Percentiles rank a stretch among this genome's conserved stretches.
phyloP scores from a whole-genome alignment of 352 stramenopile species.

The Phytophthora pseudosyringae region DNA sequence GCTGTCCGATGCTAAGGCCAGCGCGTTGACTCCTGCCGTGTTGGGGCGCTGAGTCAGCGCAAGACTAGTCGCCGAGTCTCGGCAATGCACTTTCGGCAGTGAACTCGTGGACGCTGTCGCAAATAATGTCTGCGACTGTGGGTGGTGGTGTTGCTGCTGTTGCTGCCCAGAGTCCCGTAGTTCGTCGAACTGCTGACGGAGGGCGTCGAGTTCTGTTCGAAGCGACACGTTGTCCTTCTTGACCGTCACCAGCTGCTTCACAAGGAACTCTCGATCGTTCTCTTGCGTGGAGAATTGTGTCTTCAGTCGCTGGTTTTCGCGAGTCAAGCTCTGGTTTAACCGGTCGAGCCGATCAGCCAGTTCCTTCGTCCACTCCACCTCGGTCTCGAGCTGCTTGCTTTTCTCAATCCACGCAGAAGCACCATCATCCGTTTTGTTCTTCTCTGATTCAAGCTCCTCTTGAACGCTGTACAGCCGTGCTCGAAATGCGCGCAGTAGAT shows the following conservation, averaged over 20 bases:
- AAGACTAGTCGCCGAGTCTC: slow-evolving; percentile 23
- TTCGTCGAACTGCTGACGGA: slow-evolving; percentile 64
- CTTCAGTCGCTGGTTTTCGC: slow-evolving; percentile 91
- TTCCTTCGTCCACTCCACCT: slow-evolving; percentile 92
- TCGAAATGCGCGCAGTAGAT: slow-evolving; percentile 90
- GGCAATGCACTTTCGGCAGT: slow-evolving; percentile 43
- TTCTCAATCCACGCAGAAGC: slow-evolving; percentile 93
- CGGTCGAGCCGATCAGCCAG: slow-evolving; percentile 89
- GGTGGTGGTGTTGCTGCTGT: slow-evolving; percentile 38
- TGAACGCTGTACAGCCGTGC: slow-evolving; percentile 93
- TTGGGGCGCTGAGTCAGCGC: slow-evolving; percentile 31
- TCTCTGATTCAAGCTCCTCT: slow-evolving; percentile 92
- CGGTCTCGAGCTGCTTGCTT: slow-evolving; percentile 88
- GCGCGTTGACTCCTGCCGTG: slow-evolving; percentile 21
- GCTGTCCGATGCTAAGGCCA: slow-evolving; percentile 35
- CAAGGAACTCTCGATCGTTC: slow-evolving; percentile 94
- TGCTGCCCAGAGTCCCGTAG: slow-evolving; percentile 46
- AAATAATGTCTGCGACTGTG: slow-evolving; percentile 20
- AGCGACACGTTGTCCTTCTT: slow-evolving; percentile 93
- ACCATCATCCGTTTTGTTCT: slow-evolving; percentile 91
- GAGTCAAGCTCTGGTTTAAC: slow-evolving; percentile 89
- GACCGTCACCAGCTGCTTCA: slow-evolving; percentile 91
- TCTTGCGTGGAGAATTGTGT: slow-evolving; percentile 93
- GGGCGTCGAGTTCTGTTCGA: slow-evolving; percentile 58
- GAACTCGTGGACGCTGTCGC: slow-evolving; percentile 48